Percentiles rank a stretch among this genome's conserved stretches.
Conservation (phyloP, 108 stramenopile genomes). For the Fragilaria crotonensis region DNA sequence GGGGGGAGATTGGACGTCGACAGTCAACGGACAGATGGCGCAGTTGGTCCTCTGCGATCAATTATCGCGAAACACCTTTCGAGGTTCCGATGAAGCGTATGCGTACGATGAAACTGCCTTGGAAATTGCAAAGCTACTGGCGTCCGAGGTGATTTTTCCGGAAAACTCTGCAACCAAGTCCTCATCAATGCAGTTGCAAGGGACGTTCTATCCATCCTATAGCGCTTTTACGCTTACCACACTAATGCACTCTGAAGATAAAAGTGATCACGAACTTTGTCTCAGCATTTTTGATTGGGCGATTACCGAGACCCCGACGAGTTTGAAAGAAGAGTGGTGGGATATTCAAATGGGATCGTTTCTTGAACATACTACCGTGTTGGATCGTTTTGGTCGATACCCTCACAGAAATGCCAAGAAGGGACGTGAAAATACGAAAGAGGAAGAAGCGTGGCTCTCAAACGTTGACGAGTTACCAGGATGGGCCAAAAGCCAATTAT, state of each 20-base stretch:
- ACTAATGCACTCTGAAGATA: constrained; percentile 50
- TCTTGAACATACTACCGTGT: constrained; percentile 38
- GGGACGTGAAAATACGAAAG: constrained; percentile 37
- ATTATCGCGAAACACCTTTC: constrained; percentile 55
- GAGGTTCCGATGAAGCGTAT: constrained; percentile 54
- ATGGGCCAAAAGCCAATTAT: constrained; percentile 45
- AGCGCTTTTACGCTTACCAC: constrained; percentile 25
- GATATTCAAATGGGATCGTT: constrained; percentile 10
- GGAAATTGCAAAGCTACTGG: constrained; percentile 5
- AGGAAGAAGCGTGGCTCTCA: constrained; percentile 49
- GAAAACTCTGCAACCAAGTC: background rate
- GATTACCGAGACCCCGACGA: background rate
- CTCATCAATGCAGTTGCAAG: background rate
- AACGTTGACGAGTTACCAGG: constrained; percentile 29
- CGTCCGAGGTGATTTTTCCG: background rate
- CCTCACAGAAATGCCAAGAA: constrained; percentile 53
- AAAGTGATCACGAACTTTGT: constrained; percentile 20
- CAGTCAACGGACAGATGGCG: constrained; percentile 35
- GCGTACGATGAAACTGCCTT: constrained; percentile 38
- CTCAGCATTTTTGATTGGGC: constrained; percentile 4
- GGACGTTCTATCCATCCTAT: constrained; percentile 18
- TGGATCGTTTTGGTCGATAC: constrained; percentile 65
- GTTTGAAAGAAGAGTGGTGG: constrained; percentile 5
- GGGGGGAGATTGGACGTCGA: constrained; percentile 17
- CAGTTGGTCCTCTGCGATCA: constrained; percentile 59